A percentile compares a stretch with the other conserved stretches of the same genome.
These are phyloP conservation scores for Trametes gibbosa DNA, from an alignment of 768 basidiomycete genomes.

Conservation along the genomic window DNA sequence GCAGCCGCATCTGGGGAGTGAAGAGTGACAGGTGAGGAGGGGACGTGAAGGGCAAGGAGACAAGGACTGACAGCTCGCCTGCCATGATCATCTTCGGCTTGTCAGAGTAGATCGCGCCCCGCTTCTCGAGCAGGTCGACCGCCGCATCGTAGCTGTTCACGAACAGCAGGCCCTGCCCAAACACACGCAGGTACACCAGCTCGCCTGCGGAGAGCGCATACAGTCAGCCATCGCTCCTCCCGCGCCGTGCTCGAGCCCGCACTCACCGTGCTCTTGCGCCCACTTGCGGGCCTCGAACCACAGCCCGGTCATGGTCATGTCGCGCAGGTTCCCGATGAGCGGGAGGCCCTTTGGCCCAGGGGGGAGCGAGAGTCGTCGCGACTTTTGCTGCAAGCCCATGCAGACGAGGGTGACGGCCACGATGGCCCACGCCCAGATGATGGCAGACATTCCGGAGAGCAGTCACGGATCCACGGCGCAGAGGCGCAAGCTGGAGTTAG, in stretches of 20 bases:
- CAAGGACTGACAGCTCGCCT: constrained; percentile 19
- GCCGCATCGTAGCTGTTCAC: constrained; percentile 44
- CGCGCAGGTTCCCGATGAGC: constrained; percentile 25
- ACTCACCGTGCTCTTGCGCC: constrained; percentile 21
- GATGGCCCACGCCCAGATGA: constrained; percentile 11
- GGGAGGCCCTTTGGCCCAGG: constrained; percentile 26
- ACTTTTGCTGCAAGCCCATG: constrained; percentile 15
- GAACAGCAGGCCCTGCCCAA: constrained; percentile 45
- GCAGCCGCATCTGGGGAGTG: constrained; percentile 47
- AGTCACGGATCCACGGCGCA: constrained; percentile 17
- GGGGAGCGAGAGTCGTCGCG: constrained; percentile 14
- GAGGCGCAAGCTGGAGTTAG: not conserved
- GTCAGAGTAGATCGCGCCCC: constrained; percentile 49
- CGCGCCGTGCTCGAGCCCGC: too few species aligned
- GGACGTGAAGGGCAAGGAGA: not conserved
- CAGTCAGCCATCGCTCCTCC: not conserved
- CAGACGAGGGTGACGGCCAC: constrained; percentile 11
- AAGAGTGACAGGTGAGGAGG: not conserved
- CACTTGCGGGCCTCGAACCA: constrained; percentile 22
- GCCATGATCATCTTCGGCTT: constrained; percentile 38
- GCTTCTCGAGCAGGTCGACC: constrained; percentile 45
- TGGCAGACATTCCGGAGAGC: constrained; percentile 17
- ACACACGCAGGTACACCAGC: constrained; percentile 45
- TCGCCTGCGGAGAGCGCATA: constrained; percentile 17
- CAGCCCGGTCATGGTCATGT: constrained; percentile 21